These are phyloP conservation scores for Solanum infundibuliforme DNA, from an alignment of 257 asterid genomes.

Conservation along the genomic window DNA sequence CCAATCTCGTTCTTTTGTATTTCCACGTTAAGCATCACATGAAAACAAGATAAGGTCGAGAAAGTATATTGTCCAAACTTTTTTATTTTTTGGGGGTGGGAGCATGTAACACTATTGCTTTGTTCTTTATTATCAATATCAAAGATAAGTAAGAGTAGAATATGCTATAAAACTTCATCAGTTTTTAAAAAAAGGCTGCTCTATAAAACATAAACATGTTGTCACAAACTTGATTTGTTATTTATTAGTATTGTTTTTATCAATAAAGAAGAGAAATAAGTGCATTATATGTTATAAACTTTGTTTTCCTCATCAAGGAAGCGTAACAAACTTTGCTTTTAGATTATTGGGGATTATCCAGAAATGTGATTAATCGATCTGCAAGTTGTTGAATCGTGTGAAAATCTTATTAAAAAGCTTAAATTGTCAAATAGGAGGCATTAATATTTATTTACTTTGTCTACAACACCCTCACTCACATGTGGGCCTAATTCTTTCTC, in stretches of 20 bases:
- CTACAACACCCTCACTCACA: not conserved
- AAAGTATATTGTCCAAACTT: not conserved
- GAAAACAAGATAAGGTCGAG: not conserved
- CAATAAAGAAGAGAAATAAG: not conserved
- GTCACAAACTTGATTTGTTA: not conserved
- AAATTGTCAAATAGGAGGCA: not conserved
- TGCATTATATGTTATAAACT: not conserved
- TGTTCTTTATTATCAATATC: not conserved
- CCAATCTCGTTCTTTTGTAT: not conserved
- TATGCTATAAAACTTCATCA: not conserved
- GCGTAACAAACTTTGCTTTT: not conserved
- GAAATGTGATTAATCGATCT: not conserved
- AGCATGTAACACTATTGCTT: not conserved
- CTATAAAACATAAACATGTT: not conserved
- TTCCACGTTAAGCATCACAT: not conserved
- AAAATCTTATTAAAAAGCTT: not conserved
- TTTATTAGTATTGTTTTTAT: not conserved
- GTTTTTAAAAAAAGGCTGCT: not conserved
- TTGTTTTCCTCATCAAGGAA: not conserved
- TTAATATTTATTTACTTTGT: not conserved
- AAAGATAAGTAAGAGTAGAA: not conserved
- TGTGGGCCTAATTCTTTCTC: not conserved
- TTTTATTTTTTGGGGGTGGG: not conserved
- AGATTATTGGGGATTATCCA: not conserved
- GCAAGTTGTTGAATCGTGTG: not conserved